Percentiles rank a stretch among this genome's conserved stretches.
phyloP scores from a whole-genome alignment of 225 moss, liverwort and hornwort species.

The Bryoerythrophyllum caledonicum region DNA sequence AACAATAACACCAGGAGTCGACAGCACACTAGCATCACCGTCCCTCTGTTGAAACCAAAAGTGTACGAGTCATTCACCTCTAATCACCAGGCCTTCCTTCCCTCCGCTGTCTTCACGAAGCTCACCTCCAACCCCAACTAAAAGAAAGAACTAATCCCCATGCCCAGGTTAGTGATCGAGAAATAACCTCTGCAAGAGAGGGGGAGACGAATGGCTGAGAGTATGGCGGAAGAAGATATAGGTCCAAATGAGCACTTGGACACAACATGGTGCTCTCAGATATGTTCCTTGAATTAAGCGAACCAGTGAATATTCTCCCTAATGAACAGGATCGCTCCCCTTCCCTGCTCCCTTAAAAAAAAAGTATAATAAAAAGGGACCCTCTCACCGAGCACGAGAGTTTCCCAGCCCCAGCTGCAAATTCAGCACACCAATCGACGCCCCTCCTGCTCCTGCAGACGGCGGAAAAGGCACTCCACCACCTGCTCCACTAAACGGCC shows the following conservation, averaged over 20 bases:
- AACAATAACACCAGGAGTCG: not conserved
- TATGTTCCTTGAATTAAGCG: conserved; percentile 19
- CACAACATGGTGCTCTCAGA: conserved; percentile 20
- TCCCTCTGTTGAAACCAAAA: too few species aligned
- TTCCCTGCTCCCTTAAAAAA: conserved; percentile 12
- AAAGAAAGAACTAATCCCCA: conserved; percentile 16
- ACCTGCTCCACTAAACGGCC: conserved; percentile 23
- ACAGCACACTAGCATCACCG: too few species aligned
- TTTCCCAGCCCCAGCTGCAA: conserved; percentile 75
- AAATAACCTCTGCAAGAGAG: conserved; percentile 16
- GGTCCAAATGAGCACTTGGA: conserved; percentile 29
- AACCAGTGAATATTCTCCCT: conserved; percentile 22
- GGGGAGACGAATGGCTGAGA: conserved; percentile 7
- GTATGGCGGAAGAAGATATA: conserved; percentile 21
- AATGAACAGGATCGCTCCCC: conserved; percentile 18
- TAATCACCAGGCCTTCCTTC: conserved; percentile 21
- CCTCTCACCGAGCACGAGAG: conserved; percentile 36
- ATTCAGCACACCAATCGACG: conserved; percentile 52
- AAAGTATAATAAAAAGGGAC: conserved; percentile 17
- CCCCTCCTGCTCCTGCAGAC: conserved; percentile 24
- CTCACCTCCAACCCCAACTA: conserved; percentile 22
- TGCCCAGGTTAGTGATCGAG: conserved; percentile 31
- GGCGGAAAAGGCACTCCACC: conserved; percentile 25
- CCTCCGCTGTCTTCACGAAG: conserved; percentile 22
- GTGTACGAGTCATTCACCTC: conserved; percentile 21